Conservation (phyloP, 75 land plant genomes). For the Sequoiadendron giganteum region DNA sequence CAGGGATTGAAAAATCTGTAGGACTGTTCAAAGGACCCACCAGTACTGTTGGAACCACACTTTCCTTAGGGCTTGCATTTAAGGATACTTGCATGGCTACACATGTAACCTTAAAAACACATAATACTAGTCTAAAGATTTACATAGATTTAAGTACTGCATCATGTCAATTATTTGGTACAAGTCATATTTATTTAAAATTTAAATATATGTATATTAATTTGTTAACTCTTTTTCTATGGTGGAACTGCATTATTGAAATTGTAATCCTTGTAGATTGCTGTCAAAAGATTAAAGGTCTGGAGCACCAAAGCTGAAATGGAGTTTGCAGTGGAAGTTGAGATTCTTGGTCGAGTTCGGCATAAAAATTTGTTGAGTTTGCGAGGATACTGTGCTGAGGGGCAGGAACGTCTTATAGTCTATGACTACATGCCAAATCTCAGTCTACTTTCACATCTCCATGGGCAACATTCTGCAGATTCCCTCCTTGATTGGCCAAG, state of each 20-base stretch:
- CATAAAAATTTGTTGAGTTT: conserved; percentile 73
- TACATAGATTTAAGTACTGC: background rate
- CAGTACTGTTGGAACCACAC: background rate
- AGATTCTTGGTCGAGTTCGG: conserved; percentile 68
- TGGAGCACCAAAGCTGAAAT: conserved; percentile 73
- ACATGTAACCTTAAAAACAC: background rate
- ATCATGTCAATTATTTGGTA: background rate
- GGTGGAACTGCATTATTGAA: conserved; percentile 3
- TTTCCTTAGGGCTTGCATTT: background rate
- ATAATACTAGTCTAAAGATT: background rate
- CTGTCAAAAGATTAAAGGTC: conserved; percentile 74
- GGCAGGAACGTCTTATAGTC: conserved; percentile 72
- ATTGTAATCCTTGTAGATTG: conserved; percentile 46
- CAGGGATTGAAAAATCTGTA: background rate
- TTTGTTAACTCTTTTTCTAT: background rate
- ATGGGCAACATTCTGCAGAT: conserved; percentile 53
- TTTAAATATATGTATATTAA: background rate
- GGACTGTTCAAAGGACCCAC: background rate
- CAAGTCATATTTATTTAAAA: background rate
- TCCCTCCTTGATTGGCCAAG: conserved; percentile 50
- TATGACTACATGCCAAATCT: conserved; percentile 86
- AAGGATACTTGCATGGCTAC: background rate
- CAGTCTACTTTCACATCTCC: conserved; percentile 68
- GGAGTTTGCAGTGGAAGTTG: conserved; percentile 86
- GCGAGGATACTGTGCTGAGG: conserved; percentile 75